Percentiles rank a stretch among this genome's conserved stretches.
Evolutionary conservation across 192 early-diverging fungal genomes (phyloP).

Genomic region (Backusella macrospora): DNA sequence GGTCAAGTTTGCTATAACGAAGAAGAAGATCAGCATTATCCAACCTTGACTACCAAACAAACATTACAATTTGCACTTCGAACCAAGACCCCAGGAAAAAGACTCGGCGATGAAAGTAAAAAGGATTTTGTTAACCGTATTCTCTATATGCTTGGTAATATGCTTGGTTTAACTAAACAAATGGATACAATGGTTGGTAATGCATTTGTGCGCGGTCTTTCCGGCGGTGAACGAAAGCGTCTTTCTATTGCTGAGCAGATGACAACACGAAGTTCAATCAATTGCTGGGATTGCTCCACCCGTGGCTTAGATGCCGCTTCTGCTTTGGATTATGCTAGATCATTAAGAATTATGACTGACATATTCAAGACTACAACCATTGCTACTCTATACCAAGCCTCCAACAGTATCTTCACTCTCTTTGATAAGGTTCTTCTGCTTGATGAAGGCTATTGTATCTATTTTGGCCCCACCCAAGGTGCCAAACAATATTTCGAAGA

Average conservation of each 20-base stretch:
- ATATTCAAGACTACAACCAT: constrained; percentile 62
- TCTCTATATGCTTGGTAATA: constrained; percentile 49
- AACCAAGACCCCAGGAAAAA: constrained; percentile 66
- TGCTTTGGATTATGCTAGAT: constrained; percentile 77
- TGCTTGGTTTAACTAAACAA: constrained; percentile 58
- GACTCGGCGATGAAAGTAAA: constrained; percentile 48
- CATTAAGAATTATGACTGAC: constrained; percentile 72
- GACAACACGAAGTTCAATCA: constrained; percentile 58
- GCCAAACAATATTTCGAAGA: constrained; percentile 66
- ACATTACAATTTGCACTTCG: constrained; percentile 77
- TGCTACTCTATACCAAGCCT: constrained; percentile 64
- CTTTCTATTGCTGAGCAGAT: constrained; percentile 78
- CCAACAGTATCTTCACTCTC: constrained; percentile 74
- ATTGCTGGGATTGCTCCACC: constrained; percentile 65
- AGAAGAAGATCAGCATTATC: constrained; percentile 81
- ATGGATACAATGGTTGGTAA: constrained; percentile 75
- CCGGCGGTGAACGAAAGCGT: constrained; percentile 77
- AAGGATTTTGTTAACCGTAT: constrained; percentile 53
- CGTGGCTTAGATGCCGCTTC: constrained; percentile 80
- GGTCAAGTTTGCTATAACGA: constrained; percentile 79
- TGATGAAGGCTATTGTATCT: constrained; percentile 67
- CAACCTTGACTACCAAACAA: constrained; percentile 75
- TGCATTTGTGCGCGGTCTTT: constrained; percentile 74
- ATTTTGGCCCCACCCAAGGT: constrained; percentile 62
- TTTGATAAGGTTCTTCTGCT: constrained; percentile 74